These are phyloP conservation scores for Oenanthe sinensis DNA, from an alignment of 129 eudicot species.

Conservation along the genomic window DNA sequence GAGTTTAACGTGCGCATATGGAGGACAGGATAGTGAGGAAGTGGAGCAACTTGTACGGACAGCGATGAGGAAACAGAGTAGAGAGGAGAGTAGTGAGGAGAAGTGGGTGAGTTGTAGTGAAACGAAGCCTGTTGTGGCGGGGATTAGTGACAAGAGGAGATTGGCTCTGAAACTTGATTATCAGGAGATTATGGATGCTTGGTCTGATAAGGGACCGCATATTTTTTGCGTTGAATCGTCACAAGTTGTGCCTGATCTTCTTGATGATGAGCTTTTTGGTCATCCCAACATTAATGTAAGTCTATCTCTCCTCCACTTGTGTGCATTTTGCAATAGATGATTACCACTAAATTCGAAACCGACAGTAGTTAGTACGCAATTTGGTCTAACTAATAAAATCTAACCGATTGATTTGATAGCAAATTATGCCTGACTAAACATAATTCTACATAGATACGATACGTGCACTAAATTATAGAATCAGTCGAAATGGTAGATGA, in stretches of 20 bases:
- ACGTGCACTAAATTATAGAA: no score
- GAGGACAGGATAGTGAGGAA: conserved; percentile 23
- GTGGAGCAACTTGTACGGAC: conserved; percentile 45
- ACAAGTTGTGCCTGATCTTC: conserved; percentile 61
- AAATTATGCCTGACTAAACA: no score
- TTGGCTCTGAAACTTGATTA: conserved; percentile 74
- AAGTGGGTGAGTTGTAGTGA: conserved; percentile 53
- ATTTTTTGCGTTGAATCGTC: conserved; percentile 29
- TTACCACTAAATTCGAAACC: not conserved
- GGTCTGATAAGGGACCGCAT: conserved; percentile 68
- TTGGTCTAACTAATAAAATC: not conserved
- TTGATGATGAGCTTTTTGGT: conserved; percentile 27
- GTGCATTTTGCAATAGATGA: not conserved
- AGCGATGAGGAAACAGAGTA: conserved; percentile 68
- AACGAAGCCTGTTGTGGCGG: not conserved
- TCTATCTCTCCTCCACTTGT: not conserved
- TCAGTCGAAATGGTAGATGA: no score
- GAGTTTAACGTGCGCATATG: conserved; percentile 42
- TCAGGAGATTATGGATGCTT: conserved; percentile 53
- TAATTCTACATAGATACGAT: no score
- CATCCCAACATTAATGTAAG: conserved; percentile 27
- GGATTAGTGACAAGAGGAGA: conserved; percentile 8
- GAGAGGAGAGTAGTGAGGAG: conserved; percentile 39
- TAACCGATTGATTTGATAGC: no score
- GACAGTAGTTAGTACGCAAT: not conserved